Base-by-base conservation (phyloP, 768 basidiomycete genomes). In the Leccinum boreale region DNA sequence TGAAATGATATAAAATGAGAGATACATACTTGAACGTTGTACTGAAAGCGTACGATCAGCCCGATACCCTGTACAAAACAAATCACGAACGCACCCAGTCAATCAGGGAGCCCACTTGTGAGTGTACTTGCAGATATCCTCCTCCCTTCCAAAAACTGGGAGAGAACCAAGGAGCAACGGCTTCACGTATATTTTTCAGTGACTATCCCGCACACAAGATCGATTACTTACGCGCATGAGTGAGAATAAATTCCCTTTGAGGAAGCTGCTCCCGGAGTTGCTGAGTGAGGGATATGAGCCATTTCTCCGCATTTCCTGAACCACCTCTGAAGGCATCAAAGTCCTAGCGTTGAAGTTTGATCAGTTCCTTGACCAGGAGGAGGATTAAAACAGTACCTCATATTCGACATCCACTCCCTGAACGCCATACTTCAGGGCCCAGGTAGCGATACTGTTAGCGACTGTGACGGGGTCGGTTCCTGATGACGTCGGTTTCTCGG, bases 341-440 rank as follows among this genome's bases (percentile, higher is more conserved):
- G 62, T 88, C 87, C 83, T 86, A 55, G 10, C 11, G n/a, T 4
- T 11, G 2, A n/a, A 35, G 6, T 6, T 5, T 1, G 36, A 19
- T 52, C 12, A 49, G 19, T 21, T 8, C 5, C 14, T 33, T 14
- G 14, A 14, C 21, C 14, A 21, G 11, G 7, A 4, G 7, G 31
- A 4, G 33, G 33, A 52, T 7, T 11, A 19, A 17, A 29, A 6
- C 4, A 39, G 5, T 42, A 73, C 75, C 61, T 79, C 82, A 44
- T 82, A 83, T 64, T 83, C 81, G 49, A 83, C 69, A 52, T 83
- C 82, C 4, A 82, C 77, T 39, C 82, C 82, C 52, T 83, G 78
- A 44, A 83, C 56, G 33, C 67, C 67, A 56, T 79, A 82, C 57
- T 78, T 44, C 29, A 69, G 73, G 44, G 81, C 80, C 73, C 73